Conservation (phyloP, 208 protist genomes). For the Plasmodiophora brassicae region DNA sequence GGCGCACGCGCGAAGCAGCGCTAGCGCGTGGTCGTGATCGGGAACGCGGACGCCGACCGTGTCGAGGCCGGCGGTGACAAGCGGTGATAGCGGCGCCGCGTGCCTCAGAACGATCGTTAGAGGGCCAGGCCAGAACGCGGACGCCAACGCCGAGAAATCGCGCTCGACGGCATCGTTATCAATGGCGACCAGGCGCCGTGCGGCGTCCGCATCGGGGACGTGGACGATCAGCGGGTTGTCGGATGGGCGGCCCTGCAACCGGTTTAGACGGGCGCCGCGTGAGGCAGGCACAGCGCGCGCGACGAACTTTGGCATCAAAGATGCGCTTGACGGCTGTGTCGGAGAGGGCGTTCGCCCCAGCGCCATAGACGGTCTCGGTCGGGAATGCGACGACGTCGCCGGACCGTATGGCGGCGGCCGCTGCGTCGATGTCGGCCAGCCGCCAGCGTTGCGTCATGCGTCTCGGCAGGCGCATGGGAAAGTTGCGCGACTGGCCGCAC, state of each 20-base stretch:
- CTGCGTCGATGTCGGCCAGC: neutral
- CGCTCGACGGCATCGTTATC: neutral
- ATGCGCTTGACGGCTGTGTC: slow-evolving; percentile 74
- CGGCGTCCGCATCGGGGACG: neutral
- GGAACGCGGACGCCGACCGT: slow-evolving; percentile 55
- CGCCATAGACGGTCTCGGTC: slow-evolving; percentile 97
- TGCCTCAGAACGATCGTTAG: slow-evolving; percentile 53
- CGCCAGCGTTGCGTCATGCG: neutral
- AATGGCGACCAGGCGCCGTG: neutral
- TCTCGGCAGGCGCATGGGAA: too few species aligned
- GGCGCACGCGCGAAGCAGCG: slow-evolving; percentile 26
- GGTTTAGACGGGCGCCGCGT: neutral
- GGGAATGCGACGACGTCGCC: slow-evolving; percentile 84
- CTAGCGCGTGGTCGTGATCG: slow-evolving; percentile 40
- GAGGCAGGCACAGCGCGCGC: too few species aligned
- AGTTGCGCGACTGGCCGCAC: too few species aligned
- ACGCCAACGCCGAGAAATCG: slow-evolving; percentile 28
- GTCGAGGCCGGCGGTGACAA: slow-evolving; percentile 49
- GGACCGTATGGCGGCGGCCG: slow-evolving; percentile 25
- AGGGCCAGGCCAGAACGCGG: slow-evolving; percentile 57
- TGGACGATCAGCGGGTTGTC: slow-evolving; percentile 55
- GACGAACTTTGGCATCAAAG: slow-evolving; percentile 87
- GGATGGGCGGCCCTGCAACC: slow-evolving; percentile 15
- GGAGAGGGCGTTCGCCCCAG: slow-evolving; percentile 84
- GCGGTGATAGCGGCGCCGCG: slow-evolving; percentile 13